Conservation (phyloP, 108 stramenopile genomes). For the Phaeodactylum tricornutum region DNA sequence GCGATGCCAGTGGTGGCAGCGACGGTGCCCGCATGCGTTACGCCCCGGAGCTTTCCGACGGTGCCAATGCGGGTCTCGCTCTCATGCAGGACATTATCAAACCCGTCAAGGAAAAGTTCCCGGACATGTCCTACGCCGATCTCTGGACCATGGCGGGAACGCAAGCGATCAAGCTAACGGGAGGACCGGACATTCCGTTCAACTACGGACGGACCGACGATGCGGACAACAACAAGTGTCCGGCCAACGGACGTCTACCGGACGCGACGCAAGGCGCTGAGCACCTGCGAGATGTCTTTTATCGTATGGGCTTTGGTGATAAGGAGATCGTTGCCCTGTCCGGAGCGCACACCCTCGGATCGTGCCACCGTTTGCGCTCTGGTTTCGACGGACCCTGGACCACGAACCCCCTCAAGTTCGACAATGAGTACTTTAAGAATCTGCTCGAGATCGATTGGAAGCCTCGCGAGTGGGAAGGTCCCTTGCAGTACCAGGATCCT, state of each 20-base stretch:
- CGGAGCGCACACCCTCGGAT: slow-evolving; percentile 45
- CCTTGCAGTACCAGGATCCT: too few relatives aligned
- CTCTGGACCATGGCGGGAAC: slow-evolving; percentile 29
- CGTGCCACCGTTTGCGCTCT: slow-evolving; percentile 26
- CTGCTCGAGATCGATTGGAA: slow-evolving; percentile 50
- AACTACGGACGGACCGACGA: slow-evolving; percentile 3
- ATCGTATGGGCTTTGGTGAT: slow-evolving; percentile 79
- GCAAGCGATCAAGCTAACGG: slow-evolving; percentile 20
- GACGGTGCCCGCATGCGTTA: slow-evolving; percentile 59
- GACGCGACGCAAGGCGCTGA: slow-evolving; percentile 42
- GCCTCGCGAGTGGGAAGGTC: slow-evolving; percentile 4
- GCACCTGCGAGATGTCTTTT: slow-evolving; percentile 57
- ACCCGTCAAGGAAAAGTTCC: slow-evolving; percentile 53
- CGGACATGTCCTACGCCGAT: slow-evolving; percentile 40
- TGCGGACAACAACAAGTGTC: slow-evolving; percentile 1
- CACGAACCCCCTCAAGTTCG: slow-evolving; percentile 29
- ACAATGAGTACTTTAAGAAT: slow-evolving; percentile 43
- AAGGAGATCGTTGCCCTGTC: slow-evolving; percentile 62
- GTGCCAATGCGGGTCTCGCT: slow-evolving; percentile 74
- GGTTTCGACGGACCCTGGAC: slow-evolving; percentile 59
- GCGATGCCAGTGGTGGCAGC: slow-evolving; percentile 31
- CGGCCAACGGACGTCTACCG: slow-evolving; percentile 46
- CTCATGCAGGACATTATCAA: slow-evolving; percentile 38
- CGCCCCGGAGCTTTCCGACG: slow-evolving; percentile 63
- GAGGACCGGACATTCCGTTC: slow-evolving; percentile 41